phyloP scores from a whole-genome alignment of 2,329 filamentous ascomycete species.

The Colletotrichum tofieldiae region DNA sequence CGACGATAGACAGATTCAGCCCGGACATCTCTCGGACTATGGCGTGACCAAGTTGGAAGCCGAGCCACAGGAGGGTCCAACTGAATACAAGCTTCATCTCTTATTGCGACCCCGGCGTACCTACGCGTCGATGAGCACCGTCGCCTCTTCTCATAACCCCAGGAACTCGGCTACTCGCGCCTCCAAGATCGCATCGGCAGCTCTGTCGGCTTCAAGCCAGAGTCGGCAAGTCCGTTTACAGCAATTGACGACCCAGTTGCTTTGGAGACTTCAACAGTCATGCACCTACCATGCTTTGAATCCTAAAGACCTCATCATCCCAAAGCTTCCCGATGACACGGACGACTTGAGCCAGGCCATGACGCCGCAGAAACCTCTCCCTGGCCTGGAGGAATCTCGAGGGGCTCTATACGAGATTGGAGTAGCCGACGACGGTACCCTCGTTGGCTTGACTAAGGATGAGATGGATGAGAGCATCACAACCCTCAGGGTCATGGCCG shows the following conservation, averaged over 20 bases:
- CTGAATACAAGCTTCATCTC: constrained; percentile 96
- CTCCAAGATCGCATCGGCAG: constrained; percentile 25
- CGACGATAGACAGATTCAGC: constrained; percentile 49
- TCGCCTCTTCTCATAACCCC: constrained; percentile 46
- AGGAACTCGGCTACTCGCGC: constrained; percentile 44
- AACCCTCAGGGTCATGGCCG: constrained; percentile 91
- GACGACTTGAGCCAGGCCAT: constrained; percentile 62
- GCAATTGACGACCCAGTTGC: constrained; percentile 92
- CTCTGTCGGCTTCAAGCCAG: constrained; percentile 68
- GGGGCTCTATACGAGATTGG: constrained; percentile 97
- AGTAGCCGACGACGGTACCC: constrained; percentile 92
- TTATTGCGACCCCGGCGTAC: constrained; percentile 83
- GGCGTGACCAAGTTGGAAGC: constrained; percentile 84
- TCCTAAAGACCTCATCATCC: constrained; percentile 81
- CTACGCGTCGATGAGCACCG: constrained; percentile 81
- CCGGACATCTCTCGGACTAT: constrained; percentile 70
- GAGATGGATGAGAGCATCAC: constrained; percentile 93
- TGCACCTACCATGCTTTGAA: constrained; percentile 90
- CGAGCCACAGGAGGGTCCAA: constrained; percentile 94
- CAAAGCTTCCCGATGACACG: constrained; percentile 79
- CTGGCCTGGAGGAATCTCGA: constrained; percentile 91
- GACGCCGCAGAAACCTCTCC: constrained; percentile 72
- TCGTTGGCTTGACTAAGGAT: constrained; percentile 89
- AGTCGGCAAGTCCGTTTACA: constrained; percentile 88
- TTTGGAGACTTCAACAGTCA: constrained; percentile 96